phyloP scores from a whole-genome alignment of 2,329 filamentous ascomycete genomes.

The Neophaeococcomyces aloes region DNA sequence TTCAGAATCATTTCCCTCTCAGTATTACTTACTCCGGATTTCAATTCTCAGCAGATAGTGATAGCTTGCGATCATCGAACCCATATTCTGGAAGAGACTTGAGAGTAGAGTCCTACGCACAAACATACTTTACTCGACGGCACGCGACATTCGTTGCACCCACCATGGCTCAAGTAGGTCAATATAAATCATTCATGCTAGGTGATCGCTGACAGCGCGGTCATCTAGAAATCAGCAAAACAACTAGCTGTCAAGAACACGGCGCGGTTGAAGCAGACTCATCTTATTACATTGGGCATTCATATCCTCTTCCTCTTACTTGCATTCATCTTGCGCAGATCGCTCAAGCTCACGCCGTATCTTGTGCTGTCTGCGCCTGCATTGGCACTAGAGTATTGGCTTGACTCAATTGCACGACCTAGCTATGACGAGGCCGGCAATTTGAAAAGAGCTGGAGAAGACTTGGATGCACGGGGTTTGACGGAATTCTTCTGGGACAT shows the following conservation, averaged over 20 bases:
- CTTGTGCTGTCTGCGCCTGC: slow-evolving; percentile 61
- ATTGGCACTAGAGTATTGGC: slow-evolving; percentile 69
- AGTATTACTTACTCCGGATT: no score
- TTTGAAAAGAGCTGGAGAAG: slow-evolving; percentile 69
- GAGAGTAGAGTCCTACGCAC: background rate
- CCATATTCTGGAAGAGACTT: no score
- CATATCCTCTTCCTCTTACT: slow-evolving; percentile 66
- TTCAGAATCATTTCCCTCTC: no score
- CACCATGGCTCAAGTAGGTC: slow-evolving; percentile 20
- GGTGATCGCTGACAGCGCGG: slow-evolving; percentile 5
- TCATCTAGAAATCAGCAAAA: slow-evolving; percentile 39
- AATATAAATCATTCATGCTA: background rate
- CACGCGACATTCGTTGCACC: background rate
- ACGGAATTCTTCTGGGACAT: slow-evolving; percentile 99
- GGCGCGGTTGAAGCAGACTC: slow-evolving; percentile 66
- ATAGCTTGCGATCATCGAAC: no score
- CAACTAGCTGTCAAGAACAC: slow-evolving; percentile 68
- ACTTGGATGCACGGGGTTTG: slow-evolving; percentile 74
- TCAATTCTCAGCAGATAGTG: no score
- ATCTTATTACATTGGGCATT: slow-evolving; percentile 61
- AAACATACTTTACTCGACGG: background rate
- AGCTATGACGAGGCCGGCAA: slow-evolving; percentile 53
- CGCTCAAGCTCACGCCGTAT: slow-evolving; percentile 56
- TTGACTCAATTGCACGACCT: slow-evolving; percentile 76
- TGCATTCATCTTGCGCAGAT: slow-evolving; percentile 54